phyloP scores from a whole-genome alignment of 2,329 filamentous ascomycete genomes.

The Didymella exigua region DNA sequence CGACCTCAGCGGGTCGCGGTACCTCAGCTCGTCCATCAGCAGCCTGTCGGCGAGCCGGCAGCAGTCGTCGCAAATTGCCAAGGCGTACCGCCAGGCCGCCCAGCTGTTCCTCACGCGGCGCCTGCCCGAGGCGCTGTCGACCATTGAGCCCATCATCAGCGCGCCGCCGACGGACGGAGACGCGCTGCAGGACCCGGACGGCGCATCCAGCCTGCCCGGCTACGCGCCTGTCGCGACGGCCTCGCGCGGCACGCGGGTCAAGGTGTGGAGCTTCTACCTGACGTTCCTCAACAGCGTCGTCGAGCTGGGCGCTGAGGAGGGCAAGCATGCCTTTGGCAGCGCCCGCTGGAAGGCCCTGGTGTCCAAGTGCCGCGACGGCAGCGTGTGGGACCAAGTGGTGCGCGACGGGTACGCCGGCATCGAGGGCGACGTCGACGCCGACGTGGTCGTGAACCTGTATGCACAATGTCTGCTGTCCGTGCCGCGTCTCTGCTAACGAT shows the following conservation, averaged over 20 bases:
- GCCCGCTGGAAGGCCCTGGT: slow-evolving; percentile 84
- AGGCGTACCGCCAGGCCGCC: slow-evolving; percentile 91
- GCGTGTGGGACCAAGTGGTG: slow-evolving; percentile 94
- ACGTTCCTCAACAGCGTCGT: slow-evolving; percentile 90
- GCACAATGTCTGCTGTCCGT: slow-evolving; percentile 67
- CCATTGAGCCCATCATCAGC: slow-evolving; percentile 82
- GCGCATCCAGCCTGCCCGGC: slow-evolving; percentile 28
- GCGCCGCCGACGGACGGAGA: slow-evolving; percentile 40
- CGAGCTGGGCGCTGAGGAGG: slow-evolving; percentile 87
- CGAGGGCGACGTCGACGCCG: slow-evolving; percentile 90
- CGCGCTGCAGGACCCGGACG: too few species aligned
- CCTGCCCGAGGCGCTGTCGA: slow-evolving; percentile 85
- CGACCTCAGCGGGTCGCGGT: slow-evolving; percentile 61
- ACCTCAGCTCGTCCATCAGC: slow-evolving; percentile 70
- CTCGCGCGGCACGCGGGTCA: slow-evolving; percentile 82
- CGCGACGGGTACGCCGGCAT: slow-evolving; percentile 83
- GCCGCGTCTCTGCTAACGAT: slow-evolving; percentile 64
- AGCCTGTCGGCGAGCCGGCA: slow-evolving; percentile 71
- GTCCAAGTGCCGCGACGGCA: slow-evolving; percentile 82
- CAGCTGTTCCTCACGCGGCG: slow-evolving; percentile 94
- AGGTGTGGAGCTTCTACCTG: slow-evolving; percentile 96
- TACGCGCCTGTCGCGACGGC: slow-evolving; percentile 78
- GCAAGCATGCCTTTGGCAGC: slow-evolving; percentile 83
- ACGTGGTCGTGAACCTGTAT: slow-evolving; percentile 91
- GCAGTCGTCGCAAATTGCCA: slow-evolving; percentile 76